phyloP scores from a whole-genome alignment of 225 moss, liverwort and hornwort genomes.

The Bryum argenteum region DNA sequence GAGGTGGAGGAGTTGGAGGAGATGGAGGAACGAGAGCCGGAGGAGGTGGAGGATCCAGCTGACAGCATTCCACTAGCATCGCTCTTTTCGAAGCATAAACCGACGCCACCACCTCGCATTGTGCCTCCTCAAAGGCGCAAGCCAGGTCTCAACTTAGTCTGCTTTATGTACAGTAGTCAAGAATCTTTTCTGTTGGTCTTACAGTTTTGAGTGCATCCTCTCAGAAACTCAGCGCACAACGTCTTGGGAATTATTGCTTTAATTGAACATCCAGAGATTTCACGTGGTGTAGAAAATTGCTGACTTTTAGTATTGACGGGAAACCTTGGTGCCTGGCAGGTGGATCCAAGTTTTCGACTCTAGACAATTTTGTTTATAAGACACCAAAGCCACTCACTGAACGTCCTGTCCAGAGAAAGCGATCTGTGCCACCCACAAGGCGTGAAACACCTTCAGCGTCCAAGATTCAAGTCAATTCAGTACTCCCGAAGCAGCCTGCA shows the following conservation, averaged over 20 bases:
- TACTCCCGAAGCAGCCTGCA: constrained; percentile 37
- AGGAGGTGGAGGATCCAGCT: constrained; percentile 39
- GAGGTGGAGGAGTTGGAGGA: constrained; percentile 21
- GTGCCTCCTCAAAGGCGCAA: constrained; percentile 14
- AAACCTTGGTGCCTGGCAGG: constrained; percentile 37
- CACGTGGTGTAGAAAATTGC: background rate
- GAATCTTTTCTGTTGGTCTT: background rate
- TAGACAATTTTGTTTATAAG: constrained; percentile 72
- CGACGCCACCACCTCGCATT: constrained; percentile 28
- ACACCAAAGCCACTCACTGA: constrained; percentile 29
- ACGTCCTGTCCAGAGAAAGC: constrained; percentile 35
- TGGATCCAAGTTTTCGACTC: constrained; percentile 42
- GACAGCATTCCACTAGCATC: constrained; percentile 53
- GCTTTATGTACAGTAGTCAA: constrained; percentile 3
- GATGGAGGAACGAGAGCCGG: constrained; percentile 28
- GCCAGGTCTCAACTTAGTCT: constrained; percentile 37
- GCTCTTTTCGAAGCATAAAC: constrained; percentile 47
- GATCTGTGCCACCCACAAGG: constrained; percentile 23
- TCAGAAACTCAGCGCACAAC: background rate
- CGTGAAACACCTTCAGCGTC: constrained; percentile 27
- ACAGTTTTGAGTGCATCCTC: constrained; percentile 2
- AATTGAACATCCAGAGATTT: background rate
- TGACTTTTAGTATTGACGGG: constrained; percentile 14
- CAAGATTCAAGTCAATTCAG: constrained; percentile 20
- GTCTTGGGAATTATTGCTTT: background rate